phyloP scores from a whole-genome alignment of 2,329 filamentous ascomycete genomes.

The Cladosporium sp. region DNA sequence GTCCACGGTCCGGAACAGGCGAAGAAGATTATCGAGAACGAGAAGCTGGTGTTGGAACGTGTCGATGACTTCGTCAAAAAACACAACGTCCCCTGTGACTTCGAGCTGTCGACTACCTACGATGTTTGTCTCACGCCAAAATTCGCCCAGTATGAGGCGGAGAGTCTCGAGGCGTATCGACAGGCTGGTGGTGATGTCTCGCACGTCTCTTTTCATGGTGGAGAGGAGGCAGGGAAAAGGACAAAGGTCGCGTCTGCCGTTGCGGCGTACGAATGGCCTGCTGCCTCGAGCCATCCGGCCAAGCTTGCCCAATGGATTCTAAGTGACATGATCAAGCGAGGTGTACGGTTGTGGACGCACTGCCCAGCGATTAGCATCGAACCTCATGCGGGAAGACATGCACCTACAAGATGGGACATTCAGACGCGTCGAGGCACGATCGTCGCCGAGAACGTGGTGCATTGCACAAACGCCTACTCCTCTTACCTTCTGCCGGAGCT shows the following conservation, averaged over 20 bases:
- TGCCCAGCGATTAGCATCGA: conserved; percentile 39
- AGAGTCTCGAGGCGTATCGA: conserved; percentile 42
- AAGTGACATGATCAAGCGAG: conserved; percentile 38
- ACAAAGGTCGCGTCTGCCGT: conserved; percentile 43
- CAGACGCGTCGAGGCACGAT: conserved; percentile 39
- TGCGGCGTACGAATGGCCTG: conserved; percentile 54
- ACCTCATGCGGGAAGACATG: conserved; percentile 18
- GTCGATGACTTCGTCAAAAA: conserved; percentile 45
- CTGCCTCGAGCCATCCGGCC: conserved; percentile 51
- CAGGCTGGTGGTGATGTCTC: conserved; percentile 48
- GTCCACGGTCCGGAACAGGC: conserved; percentile 48
- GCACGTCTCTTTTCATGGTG: conserved; percentile 43
- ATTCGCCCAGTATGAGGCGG: conserved; percentile 48
- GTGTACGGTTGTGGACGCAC: conserved; percentile 46
- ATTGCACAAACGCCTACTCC: conserved; percentile 46
- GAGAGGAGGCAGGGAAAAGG: conserved; percentile 40
- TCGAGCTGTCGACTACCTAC: conserved; percentile 49
- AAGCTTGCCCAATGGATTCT: conserved; percentile 53
- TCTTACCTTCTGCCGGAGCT: conserved; percentile 42
- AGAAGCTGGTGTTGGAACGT: conserved; percentile 43
- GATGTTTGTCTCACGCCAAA: conserved; percentile 52
- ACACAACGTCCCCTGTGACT: conserved; percentile 48
- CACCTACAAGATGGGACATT: conserved; percentile 34
- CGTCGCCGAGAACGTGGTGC: conserved; percentile 35
- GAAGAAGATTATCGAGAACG: conserved; percentile 49